These are phyloP conservation scores for Aureobasidium sp. DNA, from an alignment of 2,329 filamentous ascomycete genomes.

Conservation along the genomic window DNA sequence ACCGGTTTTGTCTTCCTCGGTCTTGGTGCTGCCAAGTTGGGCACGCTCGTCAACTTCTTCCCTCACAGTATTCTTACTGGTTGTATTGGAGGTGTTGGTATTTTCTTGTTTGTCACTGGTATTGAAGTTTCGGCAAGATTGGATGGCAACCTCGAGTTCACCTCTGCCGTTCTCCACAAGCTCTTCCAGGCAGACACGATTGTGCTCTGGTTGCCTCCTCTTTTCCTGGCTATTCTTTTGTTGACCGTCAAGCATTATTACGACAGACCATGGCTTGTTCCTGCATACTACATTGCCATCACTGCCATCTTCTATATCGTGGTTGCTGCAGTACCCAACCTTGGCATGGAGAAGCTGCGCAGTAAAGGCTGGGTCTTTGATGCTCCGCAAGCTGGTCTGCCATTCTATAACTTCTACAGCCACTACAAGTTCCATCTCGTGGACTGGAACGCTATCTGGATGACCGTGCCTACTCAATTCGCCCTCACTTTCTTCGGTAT, in stretches of 20 bases:
- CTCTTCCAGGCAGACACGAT: conserved; percentile 68
- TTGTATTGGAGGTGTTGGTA: conserved; percentile 94
- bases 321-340: conserved; percentile 58
- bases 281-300: conserved; percentile 74
- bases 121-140: conserved; percentile 88
- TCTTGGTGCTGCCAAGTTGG: conserved; percentile 79
- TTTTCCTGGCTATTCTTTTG: conserved; percentile 66
- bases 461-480: conserved; percentile 88
- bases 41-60: conserved; percentile 93
- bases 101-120: conserved; percentile 85
- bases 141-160: conserved; percentile 76
- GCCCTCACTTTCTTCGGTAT: conserved; percentile 96
- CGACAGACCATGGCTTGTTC: conserved; percentile 76
- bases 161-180: conserved; percentile 64
- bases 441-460: conserved; percentile 72
- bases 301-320: conserved; percentile 71
- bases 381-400: conserved; percentile 72
- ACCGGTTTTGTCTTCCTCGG: conserved; percentile 87
- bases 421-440: conserved; percentile 62
- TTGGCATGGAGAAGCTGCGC: conserved; percentile 61
- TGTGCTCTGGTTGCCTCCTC: conserved; percentile 72
- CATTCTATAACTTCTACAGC: conserved; percentile 97
- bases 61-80: conserved; percentile 93
- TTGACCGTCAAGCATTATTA: conserved; percentile 69
- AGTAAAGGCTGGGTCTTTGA: conserved; percentile 83